A percentile compares a stretch with the other conserved stretches of the same genome.
phyloP scores from a whole-genome alignment of 805 yeast genomes.

The Metschnikowia henanensis region DNA sequence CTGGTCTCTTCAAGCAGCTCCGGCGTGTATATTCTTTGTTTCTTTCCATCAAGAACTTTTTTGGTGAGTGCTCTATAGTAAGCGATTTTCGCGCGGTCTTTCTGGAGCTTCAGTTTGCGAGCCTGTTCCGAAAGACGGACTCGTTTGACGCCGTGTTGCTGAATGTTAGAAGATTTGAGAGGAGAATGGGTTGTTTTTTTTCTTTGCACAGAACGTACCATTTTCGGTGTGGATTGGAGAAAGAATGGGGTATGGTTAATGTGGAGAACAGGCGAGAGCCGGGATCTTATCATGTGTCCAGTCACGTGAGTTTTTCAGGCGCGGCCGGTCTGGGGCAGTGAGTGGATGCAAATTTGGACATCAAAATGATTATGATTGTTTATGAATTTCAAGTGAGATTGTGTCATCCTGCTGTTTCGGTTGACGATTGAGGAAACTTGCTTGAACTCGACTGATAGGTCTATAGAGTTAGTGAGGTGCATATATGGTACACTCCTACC shows the following conservation, averaged over 20 bases:
- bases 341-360: too few species aligned
- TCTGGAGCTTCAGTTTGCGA: slow-evolving; percentile 46
- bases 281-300: not conserved
- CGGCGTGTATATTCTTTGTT: slow-evolving; percentile 17
- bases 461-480: too few species aligned
- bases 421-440: too few species aligned
- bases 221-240: not conserved
- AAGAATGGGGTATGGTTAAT: too few species aligned
- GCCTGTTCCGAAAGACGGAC: slow-evolving; percentile 57
- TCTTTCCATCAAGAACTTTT: slow-evolving; percentile 37
- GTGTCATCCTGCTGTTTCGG: too few species aligned
- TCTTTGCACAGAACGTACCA: not conserved
- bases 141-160: slow-evolving; percentile 75
- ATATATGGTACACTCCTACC: too few species aligned
- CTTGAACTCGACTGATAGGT: too few species aligned
- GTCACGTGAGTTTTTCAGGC: too few species aligned
- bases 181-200: not conserved
- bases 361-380: too few species aligned
- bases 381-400: too few species aligned
- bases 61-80: slow-evolving; percentile 50
- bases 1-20: slow-evolving; percentile 55
- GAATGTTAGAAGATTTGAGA: slow-evolving; percentile 9
- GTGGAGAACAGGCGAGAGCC: too few species aligned
- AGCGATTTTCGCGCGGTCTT: slow-evolving; percentile 62
- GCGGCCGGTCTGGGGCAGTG: too few species aligned